Conservation (phyloP, 257 asterid genomes). For the Nicotiana obtusifolia region DNA sequence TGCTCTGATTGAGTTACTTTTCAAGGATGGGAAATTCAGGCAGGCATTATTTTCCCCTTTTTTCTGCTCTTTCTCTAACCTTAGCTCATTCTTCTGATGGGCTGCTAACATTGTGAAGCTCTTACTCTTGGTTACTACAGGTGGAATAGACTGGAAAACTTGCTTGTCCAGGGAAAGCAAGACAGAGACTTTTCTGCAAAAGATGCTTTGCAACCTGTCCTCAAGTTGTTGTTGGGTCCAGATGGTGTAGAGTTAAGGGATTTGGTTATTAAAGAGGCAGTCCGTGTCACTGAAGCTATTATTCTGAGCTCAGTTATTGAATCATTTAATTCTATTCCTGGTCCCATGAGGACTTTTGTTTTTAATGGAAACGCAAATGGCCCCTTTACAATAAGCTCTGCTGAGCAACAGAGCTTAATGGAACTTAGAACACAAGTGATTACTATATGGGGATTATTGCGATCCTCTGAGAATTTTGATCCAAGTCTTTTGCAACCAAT, state of each 20-base stretch:
- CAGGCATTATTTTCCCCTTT: constrained; percentile 28
- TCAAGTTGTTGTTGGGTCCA: constrained; percentile 75
- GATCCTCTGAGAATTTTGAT: constrained; percentile 74
- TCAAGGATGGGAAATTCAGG: constrained; percentile 98
- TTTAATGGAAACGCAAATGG: constrained; percentile 42
- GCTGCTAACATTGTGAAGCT: neutral
- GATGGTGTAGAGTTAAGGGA: constrained; percentile 77
- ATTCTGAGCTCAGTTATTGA: constrained; percentile 66
- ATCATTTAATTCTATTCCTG: constrained; percentile 60
- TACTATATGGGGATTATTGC: constrained; percentile 79
- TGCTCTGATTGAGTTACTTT: constrained; percentile 96
- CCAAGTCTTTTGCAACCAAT: constrained; percentile 79
- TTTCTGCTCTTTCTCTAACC: constrained; percentile 8
- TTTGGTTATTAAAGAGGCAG: constrained; percentile 85
- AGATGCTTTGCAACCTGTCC: constrained; percentile 95
- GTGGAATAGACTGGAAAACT: constrained; percentile 98
- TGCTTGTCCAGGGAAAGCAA: constrained; percentile 82
- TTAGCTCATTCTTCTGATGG: constrained; percentile 13
- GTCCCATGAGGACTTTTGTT: constrained; percentile 43
- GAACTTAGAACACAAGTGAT: constrained; percentile 90
- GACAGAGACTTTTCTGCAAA: constrained; percentile 89
- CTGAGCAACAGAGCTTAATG: constrained; percentile 75
- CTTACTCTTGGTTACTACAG: constrained; percentile 38
- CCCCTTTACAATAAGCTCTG: constrained; percentile 45
- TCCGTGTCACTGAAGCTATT: constrained; percentile 81